Evolutionary conservation across 2,329 filamentous ascomycete species (phyloP).

Genomic region (Fusarium poae): DNA sequence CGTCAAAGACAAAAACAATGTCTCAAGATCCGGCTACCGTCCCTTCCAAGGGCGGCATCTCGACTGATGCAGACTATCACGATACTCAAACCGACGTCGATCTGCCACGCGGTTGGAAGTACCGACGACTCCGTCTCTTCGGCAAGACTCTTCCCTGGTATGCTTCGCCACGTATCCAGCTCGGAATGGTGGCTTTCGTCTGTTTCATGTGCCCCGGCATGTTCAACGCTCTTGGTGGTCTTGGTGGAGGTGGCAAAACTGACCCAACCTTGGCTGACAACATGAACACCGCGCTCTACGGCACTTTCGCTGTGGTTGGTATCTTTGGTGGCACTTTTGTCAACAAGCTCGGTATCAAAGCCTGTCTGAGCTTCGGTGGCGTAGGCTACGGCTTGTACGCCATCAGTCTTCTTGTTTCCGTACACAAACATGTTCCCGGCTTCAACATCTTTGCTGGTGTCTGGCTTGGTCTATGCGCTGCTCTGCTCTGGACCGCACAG

Average conservation of each 20-base stretch:
- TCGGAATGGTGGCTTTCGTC: constrained; percentile 72
- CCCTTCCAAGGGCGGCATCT: constrained; percentile 14
- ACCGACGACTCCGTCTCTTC: constrained; percentile 39
- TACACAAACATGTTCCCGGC: constrained; percentile 65
- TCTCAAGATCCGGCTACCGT: constrained; percentile 21
- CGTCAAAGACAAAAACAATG: constrained; percentile 13
- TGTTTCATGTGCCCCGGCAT: constrained; percentile 77
- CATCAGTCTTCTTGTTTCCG: constrained; percentile 74
- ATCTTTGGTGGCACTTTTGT: constrained; percentile 81
- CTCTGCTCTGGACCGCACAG: constrained; percentile 84
- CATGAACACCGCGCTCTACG: constrained; percentile 72
- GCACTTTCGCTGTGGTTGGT: constrained; percentile 74
- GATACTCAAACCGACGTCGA: constrained; percentile 14
- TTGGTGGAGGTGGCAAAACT: constrained; percentile 70
- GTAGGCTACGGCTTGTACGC: constrained; percentile 82
- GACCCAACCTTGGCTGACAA: constrained; percentile 61
- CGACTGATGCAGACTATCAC: constrained; percentile 29
- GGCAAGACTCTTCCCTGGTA: constrained; percentile 64
- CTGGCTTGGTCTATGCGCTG: constrained; percentile 82
- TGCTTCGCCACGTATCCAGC: constrained; percentile 78
- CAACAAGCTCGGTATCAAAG: constrained; percentile 78
- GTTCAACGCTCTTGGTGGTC: constrained; percentile 76
- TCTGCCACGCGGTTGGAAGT: constrained; percentile 45
- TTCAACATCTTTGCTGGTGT: constrained; percentile 76
- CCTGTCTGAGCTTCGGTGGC: constrained; percentile 77